Conservation (phyloP, 2,329 filamentous ascomycete genomes). For the Curvularia sp. region DNA sequence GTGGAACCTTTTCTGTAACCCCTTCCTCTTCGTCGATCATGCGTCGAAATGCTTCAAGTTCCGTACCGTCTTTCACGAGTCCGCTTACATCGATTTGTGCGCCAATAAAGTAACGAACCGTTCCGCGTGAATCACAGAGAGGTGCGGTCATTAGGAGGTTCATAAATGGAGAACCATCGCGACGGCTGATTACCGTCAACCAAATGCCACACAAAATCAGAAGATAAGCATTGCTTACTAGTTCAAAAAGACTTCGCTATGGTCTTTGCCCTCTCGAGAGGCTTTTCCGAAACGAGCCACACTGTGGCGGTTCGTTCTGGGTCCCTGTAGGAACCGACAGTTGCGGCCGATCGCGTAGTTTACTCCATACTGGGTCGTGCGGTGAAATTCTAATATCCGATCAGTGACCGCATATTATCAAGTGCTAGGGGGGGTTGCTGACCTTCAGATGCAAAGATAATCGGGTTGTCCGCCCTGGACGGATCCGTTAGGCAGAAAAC, state of each 20-base stretch:
- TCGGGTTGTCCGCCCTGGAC: conserved; percentile 74
- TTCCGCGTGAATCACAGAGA: conserved; percentile 71
- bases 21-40: conserved; percentile 54
- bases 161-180: conserved; percentile 80
- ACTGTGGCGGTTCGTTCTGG: conserved; percentile 70
- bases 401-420: conserved; percentile 12
- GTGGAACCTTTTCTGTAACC: conserved; percentile 36
- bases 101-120: conserved; percentile 73
- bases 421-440: conserved; percentile 16
- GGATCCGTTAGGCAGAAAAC: conserved; percentile 81
- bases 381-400: conserved; percentile 68
- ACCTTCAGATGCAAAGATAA: conserved; percentile 80
- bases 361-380: conserved; percentile 77
- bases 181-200: conserved; percentile 58
- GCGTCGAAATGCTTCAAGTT: conserved; percentile 67
- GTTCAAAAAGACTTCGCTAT: conserved; percentile 77
- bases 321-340: conserved; percentile 79
- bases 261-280: conserved; percentile 69
- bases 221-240: conserved; percentile 60
- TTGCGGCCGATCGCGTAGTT: conserved; percentile 77
- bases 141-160: conserved; percentile 79
- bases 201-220: not conserved
- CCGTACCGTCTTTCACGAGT: conserved; percentile 70
- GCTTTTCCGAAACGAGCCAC: conserved; percentile 68
- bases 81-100: conserved; percentile 76